Evolutionary conservation across 106 monocot species (phyloP), one percentile per base, ranked within the genome.

Genomic region (Allium sativum): DNA sequence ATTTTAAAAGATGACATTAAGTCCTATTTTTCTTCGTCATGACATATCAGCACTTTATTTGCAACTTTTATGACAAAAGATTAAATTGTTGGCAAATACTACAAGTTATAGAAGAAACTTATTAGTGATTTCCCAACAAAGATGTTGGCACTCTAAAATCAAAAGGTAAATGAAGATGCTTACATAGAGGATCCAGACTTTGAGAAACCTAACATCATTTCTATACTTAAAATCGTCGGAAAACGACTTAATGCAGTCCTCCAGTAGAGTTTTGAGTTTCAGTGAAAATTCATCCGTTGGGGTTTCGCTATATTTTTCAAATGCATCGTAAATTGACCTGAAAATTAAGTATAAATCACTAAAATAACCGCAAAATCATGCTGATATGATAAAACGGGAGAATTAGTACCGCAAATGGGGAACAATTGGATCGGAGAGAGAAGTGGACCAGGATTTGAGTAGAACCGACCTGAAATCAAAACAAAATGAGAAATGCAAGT

Each of bases 111-210:
- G 31, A 3, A 31, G 31, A 31, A 31, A 31, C 31, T 31, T 31
- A 1, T 31, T 31, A 31, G 31, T 5, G 31, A 31, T 2, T 31
- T 31, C 31, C 31, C 31, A 31, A 31, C 0, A 31, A 31, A 1
- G 31, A 2, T 31, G 31, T 31, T 31, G 31, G 31, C 31, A 31
- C 1, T 31, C 31, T 31, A 31, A 31, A 31, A 31, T 31, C 31
- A 31, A 31, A 31, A 31, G 0, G 31, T 31, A 31, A 31, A 31
- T 31, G 20, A 21, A 21, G 6, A 20, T 19, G 6, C 67, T 67
- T 73, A 95, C 94, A 79, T 90, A 90, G 60, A 90, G 81, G 48
- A 82, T 61, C 74, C 83, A 82, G 47, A 95, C 68, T 68, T 79
- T 81, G 58, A 86, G 78, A 66, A 95, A 74, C 15, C 94, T 73